phyloP scores from a whole-genome alignment of 306 rosid species.

The Vigna radiata region DNA sequence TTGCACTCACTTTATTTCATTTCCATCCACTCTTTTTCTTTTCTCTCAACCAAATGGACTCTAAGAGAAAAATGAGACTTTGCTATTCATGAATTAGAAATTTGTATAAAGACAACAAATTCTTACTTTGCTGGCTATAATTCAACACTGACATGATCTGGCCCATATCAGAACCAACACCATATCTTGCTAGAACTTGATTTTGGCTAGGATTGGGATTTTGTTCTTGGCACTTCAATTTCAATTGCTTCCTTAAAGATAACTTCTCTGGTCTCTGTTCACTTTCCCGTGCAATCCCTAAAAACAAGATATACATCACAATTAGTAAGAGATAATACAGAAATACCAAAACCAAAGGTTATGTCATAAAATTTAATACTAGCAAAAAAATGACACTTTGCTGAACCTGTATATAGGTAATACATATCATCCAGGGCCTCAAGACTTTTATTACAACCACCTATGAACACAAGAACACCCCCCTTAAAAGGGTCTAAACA shows the following conservation, averaged over 20 bases:
- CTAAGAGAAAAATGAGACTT: conserved; percentile 19
- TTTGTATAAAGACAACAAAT: not conserved
- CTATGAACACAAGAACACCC: conserved; percentile 89
- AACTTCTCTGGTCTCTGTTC: conserved; percentile 85
- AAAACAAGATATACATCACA: conserved; percentile 48
- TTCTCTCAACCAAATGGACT: not conserved
- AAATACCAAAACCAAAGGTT: conserved; percentile 39
- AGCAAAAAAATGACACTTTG: conserved; percentile 32
- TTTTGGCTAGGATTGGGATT: conserved; percentile 62
- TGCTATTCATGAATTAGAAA: conserved; percentile 30
- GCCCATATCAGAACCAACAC: conserved; percentile 58
- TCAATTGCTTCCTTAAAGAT: conserved; percentile 90
- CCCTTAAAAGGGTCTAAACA: conserved; percentile 81
- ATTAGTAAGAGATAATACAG: conserved; percentile 30
- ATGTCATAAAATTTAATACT: conserved; percentile 2
- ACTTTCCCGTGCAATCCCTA: conserved; percentile 76
- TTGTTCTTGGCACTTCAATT: conserved; percentile 94
- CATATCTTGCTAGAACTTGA: conserved; percentile 60
- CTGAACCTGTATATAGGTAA: conserved; percentile 87
- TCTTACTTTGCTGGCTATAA: conserved; percentile 71
- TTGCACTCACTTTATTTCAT: too few species aligned
- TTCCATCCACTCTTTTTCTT: too few species aligned
- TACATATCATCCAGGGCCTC: conserved; percentile 96
- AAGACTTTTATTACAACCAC: conserved; percentile 96
- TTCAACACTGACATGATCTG: conserved; percentile 54